Base-by-base conservation (phyloP, 208 protist species). In the Wallacemonas rigidus region DNA sequence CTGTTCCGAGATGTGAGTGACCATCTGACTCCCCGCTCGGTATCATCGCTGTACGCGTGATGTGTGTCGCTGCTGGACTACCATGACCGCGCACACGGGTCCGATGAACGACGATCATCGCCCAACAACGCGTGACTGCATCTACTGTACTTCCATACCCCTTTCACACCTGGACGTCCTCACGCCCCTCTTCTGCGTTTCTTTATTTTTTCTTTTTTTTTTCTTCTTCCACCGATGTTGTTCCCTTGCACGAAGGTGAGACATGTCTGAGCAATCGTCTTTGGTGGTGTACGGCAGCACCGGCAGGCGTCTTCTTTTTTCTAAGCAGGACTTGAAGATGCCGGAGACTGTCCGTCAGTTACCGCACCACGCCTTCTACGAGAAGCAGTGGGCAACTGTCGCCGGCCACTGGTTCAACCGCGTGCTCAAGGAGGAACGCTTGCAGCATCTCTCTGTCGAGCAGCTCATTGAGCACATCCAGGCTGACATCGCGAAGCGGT, bases 251-350 rank as follows among this genome's bases (percentile, higher is more conserved):
- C 39, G 55, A 17, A 57, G 38, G 3, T 15, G 11, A 40, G 12
- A 50, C 6, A 83, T 83, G 79, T 41, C 61, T 6, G 75, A 79
- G 35, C 50, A 71, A 5, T 56, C 51, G 12, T 67, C 90, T 2
- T 75, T 95, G 1, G 90, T 95, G 1, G 81, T 95, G 61, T 93
- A 82, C 77, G 88, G 90, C 40, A 95, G 81, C 74, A 92, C 90
- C 5, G 90, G 90, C 2, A 74, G 81, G 26, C 76, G 85, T 0
- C 77, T 95, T 1, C 86, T 90, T 53, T 92, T 95, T 54, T 87
- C 84, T 14, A 73, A 76, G 26, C 70, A 92, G 48, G 90, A 95
- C 51, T 68, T 95, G 11, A 72, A 71, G 60, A 92, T 95, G 81
- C 90, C 90, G 3, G 81, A 86, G 40, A 44, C 41, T 35, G 56